Base-by-base conservation (phyloP, 306 rosid genomes). In the Acacia crassicarpa region DNA sequence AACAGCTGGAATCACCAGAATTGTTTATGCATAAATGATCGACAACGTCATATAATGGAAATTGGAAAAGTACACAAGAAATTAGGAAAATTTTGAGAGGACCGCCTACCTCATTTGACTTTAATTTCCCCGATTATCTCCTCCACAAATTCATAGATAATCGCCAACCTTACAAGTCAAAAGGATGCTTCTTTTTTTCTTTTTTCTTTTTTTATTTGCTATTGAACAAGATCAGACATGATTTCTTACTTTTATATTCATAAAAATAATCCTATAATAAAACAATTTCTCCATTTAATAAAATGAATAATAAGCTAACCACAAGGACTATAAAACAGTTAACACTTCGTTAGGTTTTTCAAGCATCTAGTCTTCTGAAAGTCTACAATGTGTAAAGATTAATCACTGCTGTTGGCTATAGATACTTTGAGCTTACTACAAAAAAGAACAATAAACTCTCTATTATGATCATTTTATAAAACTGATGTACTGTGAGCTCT, bases 331-430 rank as follows among this genome's bases (percentile, higher is more conserved):
- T 6, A 38, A 6, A 0, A 38, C 41, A 38, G 8, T 38, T 38
- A 0, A 1, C 0, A 6, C 5, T 38, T 35, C 0, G 0, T 35
- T 5, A 5, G 5, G 8, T 35, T 35, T 5, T 0, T 35, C 5
- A 35, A 35, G 40, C 8, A 35, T 35, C 0, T 4, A 5, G 6
- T 35, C 6, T 35, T 35, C 5, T 0, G 1, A 5, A 35, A 35
- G 1, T 35, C 5, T n/a, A n/a, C n/a, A n/a, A n/a, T n/a, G n/a
- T n/a, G n/a, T n/a, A n/a, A n/a, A n/a, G 40, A 35, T 35, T 35
- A 35, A 6, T 35, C 7, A 35, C 1, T 35, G 40, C 0, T 38
- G 6, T 0, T 0, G 1, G 0, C 0, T 38, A 1, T 38, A 0
- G 8, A 38, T 38, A 38, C 1, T 0, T 0, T 38, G 41, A 38